Evolutionary conservation across 768 basidiomycete genomes (phyloP), one percentile per base, ranked within the genome.

Genomic region (Macrolepiota dolichaula): DNA sequence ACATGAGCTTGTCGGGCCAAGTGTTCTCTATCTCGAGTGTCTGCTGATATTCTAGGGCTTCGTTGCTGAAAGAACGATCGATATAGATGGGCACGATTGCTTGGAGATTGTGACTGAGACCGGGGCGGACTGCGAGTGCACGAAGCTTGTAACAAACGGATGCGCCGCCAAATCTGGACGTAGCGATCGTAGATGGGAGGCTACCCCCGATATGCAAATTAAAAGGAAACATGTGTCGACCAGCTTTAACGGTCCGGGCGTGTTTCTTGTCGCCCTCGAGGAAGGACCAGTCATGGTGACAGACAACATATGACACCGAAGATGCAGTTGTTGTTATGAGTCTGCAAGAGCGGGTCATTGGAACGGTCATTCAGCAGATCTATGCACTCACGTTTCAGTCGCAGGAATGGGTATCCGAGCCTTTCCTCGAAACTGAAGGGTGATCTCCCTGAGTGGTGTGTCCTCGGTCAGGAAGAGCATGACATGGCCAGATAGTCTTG

Each of bases 1-100:
- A 98, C 95, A 96, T 96, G 74, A 97, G 78, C 76, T 98, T 98
- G 22, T 89, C 90, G 0, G 96, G 95, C 96, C 96, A 98, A 15
- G 94, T 95, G 72, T 96, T 97, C 73, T 97, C 92, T 65, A 93
- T 88, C 72, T 98, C 96, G 61, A 97, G 82, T 1, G 94, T 94
- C 70, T 98, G 95, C 68, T 94, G 96, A 77, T 93, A 98, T 72
- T 98, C 96, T 66, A 97, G 83, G 0, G 96, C 89, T 63, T 95
- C 94, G 1, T 85, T 71, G 19, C 85, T 79, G 69, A 95, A 89
- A 3, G 88, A 85, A 50, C 94, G 85, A 51, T 91, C 66, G 63
- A 98, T 77, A 60, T 79, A 74, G 52, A 98, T 83, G 11, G 86
- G 82, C 52, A 77, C 75, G 38, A 79, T 74, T 2, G 85, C 79